Evolutionary conservation across 164 flowering plant species (phyloP).

Genomic region (Liriodendron chinense): DNA sequence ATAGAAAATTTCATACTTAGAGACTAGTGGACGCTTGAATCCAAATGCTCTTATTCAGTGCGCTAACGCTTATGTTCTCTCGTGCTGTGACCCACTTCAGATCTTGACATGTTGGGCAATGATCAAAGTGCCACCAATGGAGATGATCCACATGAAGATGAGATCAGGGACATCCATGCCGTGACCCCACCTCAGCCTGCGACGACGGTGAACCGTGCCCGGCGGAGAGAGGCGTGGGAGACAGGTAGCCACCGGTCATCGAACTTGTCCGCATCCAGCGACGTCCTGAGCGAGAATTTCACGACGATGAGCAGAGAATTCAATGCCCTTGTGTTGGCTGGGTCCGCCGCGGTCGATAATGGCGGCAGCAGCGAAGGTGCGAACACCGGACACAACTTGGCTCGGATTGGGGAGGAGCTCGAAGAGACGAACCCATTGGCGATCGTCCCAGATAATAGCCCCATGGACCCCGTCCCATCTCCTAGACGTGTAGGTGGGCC

Average conservation of each 20-base stretch:
- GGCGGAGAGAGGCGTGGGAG: slow-evolving; percentile 49
- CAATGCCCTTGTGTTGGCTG: slow-evolving; percentile 47
- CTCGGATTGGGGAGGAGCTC: slow-evolving; percentile 11
- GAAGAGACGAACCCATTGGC: slow-evolving; percentile 43
- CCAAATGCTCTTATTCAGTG: not conserved
- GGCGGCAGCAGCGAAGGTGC: not conserved
- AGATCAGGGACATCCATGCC: slow-evolving; percentile 70
- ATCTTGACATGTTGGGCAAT: slow-evolving; percentile 23
- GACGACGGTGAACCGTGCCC: slow-evolving; percentile 9
- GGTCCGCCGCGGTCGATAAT: slow-evolving; percentile 17
- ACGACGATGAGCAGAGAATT: slow-evolving; percentile 34
- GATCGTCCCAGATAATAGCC: slow-evolving; percentile 36
- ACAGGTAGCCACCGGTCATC: slow-evolving; percentile 50
- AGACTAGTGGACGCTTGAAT: not conserved
- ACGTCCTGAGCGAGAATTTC: slow-evolving; percentile 32
- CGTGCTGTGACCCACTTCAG: not conserved
- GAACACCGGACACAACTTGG: slow-evolving; percentile 1
- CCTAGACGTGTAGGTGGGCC: slow-evolving; percentile 5
- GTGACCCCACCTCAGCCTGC: slow-evolving; percentile 38
- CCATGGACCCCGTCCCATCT: slow-evolving; percentile 26
- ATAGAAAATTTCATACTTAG: not conserved
- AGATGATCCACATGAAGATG: slow-evolving; percentile 14
- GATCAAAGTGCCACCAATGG: slow-evolving; percentile 21
- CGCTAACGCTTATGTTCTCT: not conserved
- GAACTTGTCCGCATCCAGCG: slow-evolving; percentile 35